Evolutionary conservation across 257 asterid species (phyloP).

Genomic region (Solanum virginianum): DNA sequence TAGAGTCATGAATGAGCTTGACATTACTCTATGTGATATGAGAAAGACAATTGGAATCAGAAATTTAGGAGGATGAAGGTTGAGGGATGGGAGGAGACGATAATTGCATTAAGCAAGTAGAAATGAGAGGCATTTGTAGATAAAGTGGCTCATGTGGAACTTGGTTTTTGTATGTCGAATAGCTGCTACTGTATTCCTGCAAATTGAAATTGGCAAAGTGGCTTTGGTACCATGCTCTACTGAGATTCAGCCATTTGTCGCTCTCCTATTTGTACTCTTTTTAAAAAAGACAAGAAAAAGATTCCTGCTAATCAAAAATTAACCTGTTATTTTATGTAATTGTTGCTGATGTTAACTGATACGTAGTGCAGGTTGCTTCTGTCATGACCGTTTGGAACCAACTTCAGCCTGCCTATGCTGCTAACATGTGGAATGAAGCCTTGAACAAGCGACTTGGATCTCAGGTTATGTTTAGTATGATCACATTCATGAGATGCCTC

Average conservation of each 20-base stretch:
- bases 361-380: constrained; percentile 62
- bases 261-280: background rate
- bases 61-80: background rate
- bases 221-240: background rate
- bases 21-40: background rate
- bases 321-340: background rate
- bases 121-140: background rate
- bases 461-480: constrained; percentile 32
- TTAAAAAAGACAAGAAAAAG: background rate
- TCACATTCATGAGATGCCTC: background rate
- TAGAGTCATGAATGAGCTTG: background rate
- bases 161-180: background rate
- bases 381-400: constrained; percentile 85
- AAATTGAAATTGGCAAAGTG: background rate
- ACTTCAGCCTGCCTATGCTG: constrained; percentile 72
- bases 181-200: background rate
- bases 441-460: constrained; percentile 87
- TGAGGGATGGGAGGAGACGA: background rate
- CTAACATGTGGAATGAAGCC: constrained; percentile 90
- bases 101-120: background rate
- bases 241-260: background rate
- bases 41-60: background rate
- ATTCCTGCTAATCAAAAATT: background rate
- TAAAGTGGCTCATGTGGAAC: background rate
- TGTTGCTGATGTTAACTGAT: constrained; percentile 1